Base-by-base conservation (phyloP, 352 stramenopile species). In the Globisporangium nodosum region DNA sequence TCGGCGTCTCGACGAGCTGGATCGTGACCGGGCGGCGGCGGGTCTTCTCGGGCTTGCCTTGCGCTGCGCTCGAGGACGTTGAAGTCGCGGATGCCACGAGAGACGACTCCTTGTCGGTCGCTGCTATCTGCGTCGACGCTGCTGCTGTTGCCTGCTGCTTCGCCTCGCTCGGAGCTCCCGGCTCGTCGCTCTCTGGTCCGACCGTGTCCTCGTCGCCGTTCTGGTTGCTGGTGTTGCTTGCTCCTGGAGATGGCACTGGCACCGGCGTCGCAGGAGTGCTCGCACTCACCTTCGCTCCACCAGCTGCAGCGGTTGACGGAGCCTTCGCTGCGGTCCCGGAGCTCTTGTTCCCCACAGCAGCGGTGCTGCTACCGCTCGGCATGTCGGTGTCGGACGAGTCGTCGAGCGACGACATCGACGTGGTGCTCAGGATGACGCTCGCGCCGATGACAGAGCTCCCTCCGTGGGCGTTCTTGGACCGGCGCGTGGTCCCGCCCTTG, bases 391-490 rank as follows among this genome's bases (percentile, higher is more conserved):
- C 73, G 16, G 70, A 81, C 43, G 76, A 71, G 47, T 85, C 74
- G 21, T 89, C 75, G 0, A 85, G 65, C 6, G 81, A 92, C 45
- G 78, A 76, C 1, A 61, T 61, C 9, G 81, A 91, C 3, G 70
- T 61, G 20, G 64, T 80, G 58, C 70, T 85, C 37, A 83, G 61
- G 27, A 85, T 63, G 30, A 84, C 70, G 54, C 76, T 85, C 6
- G 79, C 77, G 1, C 78, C 75, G 13, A 69, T 60, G 50, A 81
- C 49, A 0, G 72, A 80, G 6, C 55, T 71, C 3, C 70, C 55
- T 1, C 47, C 66, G 49, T 68, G 60, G 0, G 52, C 55, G n/a
- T 42, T 49, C 62, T 74, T 86, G 39, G 71, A 71, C 2, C 70
- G 69, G 52, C 59, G 45, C 9, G 59, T 73, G 37, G 64, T 60